Percentiles rank a stretch among this genome's conserved stretches.
Conservation (phyloP, 2,329 filamentous ascomycete genomes). For the Talaromyces sp. region DNA sequence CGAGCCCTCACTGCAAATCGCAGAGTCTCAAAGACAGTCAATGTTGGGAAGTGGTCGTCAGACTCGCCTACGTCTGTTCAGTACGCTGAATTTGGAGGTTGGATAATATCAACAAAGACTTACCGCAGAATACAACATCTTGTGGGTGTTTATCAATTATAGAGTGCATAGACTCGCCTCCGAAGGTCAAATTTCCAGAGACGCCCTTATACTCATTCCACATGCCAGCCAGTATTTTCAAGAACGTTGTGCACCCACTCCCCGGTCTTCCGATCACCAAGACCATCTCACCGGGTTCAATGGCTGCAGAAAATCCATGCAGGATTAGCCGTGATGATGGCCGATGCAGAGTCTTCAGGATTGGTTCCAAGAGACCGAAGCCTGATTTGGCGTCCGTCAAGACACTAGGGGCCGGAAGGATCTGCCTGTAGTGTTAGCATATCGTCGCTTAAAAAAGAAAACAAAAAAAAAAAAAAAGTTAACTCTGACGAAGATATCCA, state of each 20-base stretch:
- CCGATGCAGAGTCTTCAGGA: constrained; percentile 57
- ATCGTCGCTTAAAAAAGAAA: too few relatives aligned
- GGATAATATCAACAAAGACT: background rate
- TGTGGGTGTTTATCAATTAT: background rate
- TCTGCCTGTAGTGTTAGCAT: background rate
- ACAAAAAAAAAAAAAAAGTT: too few relatives aligned
- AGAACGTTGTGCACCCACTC: constrained; percentile 68
- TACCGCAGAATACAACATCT: background rate
- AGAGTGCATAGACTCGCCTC: background rate
- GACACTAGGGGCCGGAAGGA: constrained; percentile 6
- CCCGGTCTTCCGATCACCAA: constrained; percentile 76
- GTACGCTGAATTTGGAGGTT: constrained; percentile 46
- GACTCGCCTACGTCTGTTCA: constrained; percentile 60
- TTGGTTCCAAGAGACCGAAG: constrained; percentile 31
- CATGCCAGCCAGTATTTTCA: constrained; percentile 68
- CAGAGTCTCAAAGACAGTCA: constrained; percentile 82
- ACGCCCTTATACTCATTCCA: constrained; percentile 60
- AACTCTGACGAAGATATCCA: background rate
- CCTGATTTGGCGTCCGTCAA: constrained; percentile 8
- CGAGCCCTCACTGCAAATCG: constrained; percentile 62
- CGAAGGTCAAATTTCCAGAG: constrained; percentile 64
- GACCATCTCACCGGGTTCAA: constrained; percentile 64
- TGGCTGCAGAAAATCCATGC: background rate
- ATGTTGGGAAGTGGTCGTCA: constrained; percentile 77
- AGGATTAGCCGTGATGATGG: background rate